Percentiles rank a stretch among this genome's conserved stretches.
Evolutionary conservation across 1,284 basidiomycete genomes (phyloP).

Genomic region (Jaminaea rosea): DNA sequence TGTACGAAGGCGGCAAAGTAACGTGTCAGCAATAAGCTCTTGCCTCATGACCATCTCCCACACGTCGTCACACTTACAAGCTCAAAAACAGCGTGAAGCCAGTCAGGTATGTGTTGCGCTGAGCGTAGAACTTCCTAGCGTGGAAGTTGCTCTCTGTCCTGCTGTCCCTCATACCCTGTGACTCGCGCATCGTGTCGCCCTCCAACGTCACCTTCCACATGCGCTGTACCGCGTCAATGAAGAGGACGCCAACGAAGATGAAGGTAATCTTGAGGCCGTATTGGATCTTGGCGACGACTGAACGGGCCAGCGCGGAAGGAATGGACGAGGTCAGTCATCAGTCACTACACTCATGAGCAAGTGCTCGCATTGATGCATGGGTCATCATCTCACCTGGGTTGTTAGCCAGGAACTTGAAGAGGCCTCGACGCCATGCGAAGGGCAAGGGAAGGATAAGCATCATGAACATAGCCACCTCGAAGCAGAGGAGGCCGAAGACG

Average conservation of each 20-base stretch:
- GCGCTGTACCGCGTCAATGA: conserved; percentile 82
- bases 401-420: not conserved
- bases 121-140: conserved; percentile 74
- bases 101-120: conserved; percentile 71
- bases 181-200: conserved; percentile 61
- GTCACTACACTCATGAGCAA: no score
- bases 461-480: conserved; percentile 46
- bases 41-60: not conserved
- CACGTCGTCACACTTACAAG: conserved; percentile 15
- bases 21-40: not conserved
- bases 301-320: conserved; percentile 1
- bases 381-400: not conserved
- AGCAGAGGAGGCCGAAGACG: conserved; percentile 39
- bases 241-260: conserved; percentile 75
- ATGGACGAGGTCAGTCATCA: not conserved
- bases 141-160: conserved; percentile 74
- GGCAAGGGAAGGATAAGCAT: conserved; percentile 16
- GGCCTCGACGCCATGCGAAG: not conserved
- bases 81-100: conserved; percentile 67
- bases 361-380: conserved; percentile 53
- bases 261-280: conserved; percentile 80
- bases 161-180: conserved; percentile 58
- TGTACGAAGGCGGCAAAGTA: not conserved
- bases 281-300: conserved; percentile 51
- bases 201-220: conserved; percentile 79